Evolutionary conservation across 306 rosid genomes (phyloP).

Genomic region (Cicer chorassanicum): DNA sequence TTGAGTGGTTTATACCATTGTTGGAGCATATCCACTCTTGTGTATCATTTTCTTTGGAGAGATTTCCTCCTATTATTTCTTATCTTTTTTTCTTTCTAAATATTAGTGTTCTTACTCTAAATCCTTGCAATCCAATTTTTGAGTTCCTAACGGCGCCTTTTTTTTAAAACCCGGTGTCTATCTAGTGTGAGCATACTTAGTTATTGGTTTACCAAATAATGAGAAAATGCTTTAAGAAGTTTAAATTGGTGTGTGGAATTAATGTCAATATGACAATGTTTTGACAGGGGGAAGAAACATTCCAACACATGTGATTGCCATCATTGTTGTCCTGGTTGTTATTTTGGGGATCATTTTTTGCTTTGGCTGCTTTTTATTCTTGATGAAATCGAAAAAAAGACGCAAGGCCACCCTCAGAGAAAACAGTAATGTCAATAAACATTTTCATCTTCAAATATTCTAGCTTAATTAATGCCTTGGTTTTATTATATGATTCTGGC

Average conservation of each 20-base stretch:
- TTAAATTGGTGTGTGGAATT: background rate
- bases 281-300: conserved; percentile 47
- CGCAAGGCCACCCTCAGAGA: conserved; percentile 1
- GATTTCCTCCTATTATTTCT: too few species aligned
- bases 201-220: too few species aligned
- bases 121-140: too few species aligned
- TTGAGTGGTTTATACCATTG: too few species aligned
- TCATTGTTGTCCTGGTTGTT: conserved; percentile 42
- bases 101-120: too few species aligned
- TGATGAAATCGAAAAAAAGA: conserved; percentile 42
- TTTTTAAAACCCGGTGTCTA: too few species aligned
- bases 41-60: too few species aligned
- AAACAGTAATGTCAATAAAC: conserved; percentile 44
- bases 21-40: too few species aligned
- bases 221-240: too few species aligned
- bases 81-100: too few species aligned
- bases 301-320: conserved; percentile 26
- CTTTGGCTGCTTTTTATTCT: conserved; percentile 36
- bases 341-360: conserved; percentile 29
- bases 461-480: background rate
- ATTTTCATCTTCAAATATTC: conserved; percentile 1
- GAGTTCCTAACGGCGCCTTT: too few species aligned
- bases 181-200: too few species aligned
- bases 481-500: background rate
- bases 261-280: conserved; percentile 21